Evolutionary conservation across 768 basidiomycete genomes (phyloP).

Genomic region (Lentinula edodes): DNA sequence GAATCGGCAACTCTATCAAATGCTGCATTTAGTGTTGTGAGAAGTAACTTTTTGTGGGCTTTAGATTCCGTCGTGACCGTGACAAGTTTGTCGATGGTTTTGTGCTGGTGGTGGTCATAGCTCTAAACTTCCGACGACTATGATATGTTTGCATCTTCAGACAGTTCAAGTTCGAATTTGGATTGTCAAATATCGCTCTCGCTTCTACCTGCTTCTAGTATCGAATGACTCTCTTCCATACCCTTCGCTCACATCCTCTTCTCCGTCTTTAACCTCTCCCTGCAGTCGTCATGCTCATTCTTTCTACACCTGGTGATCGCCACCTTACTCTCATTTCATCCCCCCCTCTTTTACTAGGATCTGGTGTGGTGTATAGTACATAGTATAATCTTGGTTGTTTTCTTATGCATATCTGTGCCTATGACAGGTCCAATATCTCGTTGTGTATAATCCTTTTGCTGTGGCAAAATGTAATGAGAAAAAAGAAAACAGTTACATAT

Average conservation of each 20-base stretch:
- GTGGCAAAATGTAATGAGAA: too few species aligned
- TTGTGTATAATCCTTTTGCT: too few species aligned
- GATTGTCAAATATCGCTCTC: not conserved
- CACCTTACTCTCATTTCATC: not conserved
- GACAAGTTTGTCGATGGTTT: not conserved
- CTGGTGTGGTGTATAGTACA: not conserved
- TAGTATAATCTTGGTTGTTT: not conserved
- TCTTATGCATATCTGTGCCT: not conserved
- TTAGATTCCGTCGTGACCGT: not conserved
- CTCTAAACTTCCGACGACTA: not conserved
- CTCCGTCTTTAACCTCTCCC: not conserved
- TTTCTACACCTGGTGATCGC: not conserved
- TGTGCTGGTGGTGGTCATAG: not conserved
- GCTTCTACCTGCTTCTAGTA: not conserved
- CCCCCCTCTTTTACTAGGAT: not conserved
- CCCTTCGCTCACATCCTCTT: not conserved
- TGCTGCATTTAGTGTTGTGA: not conserved
- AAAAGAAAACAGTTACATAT: too few species aligned
- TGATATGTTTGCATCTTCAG: not conserved
- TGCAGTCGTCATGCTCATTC: not conserved
- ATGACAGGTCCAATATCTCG: too few species aligned
- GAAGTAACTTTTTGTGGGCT: not conserved
- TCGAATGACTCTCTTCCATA: not conserved
- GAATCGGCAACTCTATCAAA: not conserved
- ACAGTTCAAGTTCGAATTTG: not conserved